A percentile compares a stretch with the other conserved stretches of the same genome.
phyloP scores from a whole-genome alignment of 495 filamentous ascomycete genomes.

The Penicillium soppii region DNA sequence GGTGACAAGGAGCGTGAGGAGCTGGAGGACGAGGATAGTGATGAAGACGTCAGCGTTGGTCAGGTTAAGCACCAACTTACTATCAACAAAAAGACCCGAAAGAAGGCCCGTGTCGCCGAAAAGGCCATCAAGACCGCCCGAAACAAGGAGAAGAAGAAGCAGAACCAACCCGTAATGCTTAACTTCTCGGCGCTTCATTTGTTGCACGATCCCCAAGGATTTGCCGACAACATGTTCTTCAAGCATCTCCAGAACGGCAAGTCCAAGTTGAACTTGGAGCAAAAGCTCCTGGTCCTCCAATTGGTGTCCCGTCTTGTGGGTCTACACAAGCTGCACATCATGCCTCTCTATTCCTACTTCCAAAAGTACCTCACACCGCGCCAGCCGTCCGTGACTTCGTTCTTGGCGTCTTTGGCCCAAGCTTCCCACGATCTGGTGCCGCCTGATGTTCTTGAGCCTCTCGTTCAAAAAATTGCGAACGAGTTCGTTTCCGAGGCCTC shows the following conservation, averaged over 20 bases:
- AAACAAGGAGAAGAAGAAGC: slow-evolving; percentile 85
- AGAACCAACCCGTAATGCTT: slow-evolving; percentile 74
- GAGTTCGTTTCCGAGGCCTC: slow-evolving; percentile 97
- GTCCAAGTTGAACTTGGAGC: slow-evolving; percentile 84
- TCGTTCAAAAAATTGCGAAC: slow-evolving; percentile 94
- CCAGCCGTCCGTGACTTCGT: slow-evolving; percentile 90
- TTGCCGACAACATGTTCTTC: slow-evolving; percentile 84
- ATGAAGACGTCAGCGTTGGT: slow-evolving; percentile 76
- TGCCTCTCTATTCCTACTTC: slow-evolving; percentile 85
- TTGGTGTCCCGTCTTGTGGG: slow-evolving; percentile 88
- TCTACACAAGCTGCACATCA: slow-evolving; percentile 83
- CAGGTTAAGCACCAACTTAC: slow-evolving; percentile 78
- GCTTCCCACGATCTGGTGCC: slow-evolving; percentile 88
- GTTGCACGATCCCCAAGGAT: slow-evolving; percentile 92
- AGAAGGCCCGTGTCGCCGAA: slow-evolving; percentile 74
- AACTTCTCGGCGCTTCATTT: slow-evolving; percentile 99
- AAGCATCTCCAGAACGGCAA: slow-evolving; percentile 88
- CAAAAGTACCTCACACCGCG: slow-evolving; percentile 82
- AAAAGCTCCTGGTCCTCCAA: slow-evolving; percentile 83
- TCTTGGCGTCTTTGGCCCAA: slow-evolving; percentile 90
- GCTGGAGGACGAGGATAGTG: slow-evolving; percentile 81
- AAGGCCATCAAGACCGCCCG: slow-evolving; percentile 74
- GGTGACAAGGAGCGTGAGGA: slow-evolving; percentile 94
- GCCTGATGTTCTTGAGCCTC: slow-evolving; percentile 87
- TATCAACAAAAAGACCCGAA: slow-evolving; percentile 95